Evolutionary conservation across 768 basidiomycete genomes (phyloP), one percentile per base, ranked within the genome.

Genomic region (Coprinopsis marcescibilis): DNA sequence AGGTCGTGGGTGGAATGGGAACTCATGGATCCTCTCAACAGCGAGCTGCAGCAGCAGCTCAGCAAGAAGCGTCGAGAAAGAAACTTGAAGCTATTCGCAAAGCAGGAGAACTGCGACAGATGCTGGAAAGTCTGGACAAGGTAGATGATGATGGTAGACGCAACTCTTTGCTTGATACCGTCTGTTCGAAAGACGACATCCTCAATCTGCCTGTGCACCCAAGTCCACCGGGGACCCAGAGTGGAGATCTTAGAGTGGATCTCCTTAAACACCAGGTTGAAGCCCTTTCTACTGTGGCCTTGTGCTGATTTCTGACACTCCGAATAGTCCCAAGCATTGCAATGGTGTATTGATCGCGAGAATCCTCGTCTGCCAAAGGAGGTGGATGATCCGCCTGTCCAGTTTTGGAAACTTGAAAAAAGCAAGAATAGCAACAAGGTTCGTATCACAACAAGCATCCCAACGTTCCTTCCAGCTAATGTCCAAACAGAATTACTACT

Each of bases 351-450:
- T 23, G 76, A 81, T 13, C 78, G 71, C 21, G 92, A 96, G 62
- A 80, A 89, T 56, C 92, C 93, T 0, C 62, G 64, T 30, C 64
- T 93, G 11, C 93, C 92, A 1, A 75, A 69, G 48, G 75, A 66
- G 25, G 79, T 81, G 41, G 60, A 62, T 0, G 90, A 92, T 48
- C 75, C 72, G 27, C 84, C 89, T 0, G 86, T 91, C 1, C 93
- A 95, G 61, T 92, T 96, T 56, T 96, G 92, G 93, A 82, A 89
- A 57, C 62, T 82, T 23, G 76, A n/a, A n/a, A n/a, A n/a, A n/a
- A n/a, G 66, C 56, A 82, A 76, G 57, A 68, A 62, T 23, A 73
- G 69, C 0, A 57, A 60, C 40, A 80, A 84, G 69, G 87, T 81
- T 48, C 14, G 69, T 53, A n/a, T n/a, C n/a, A n/a, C n/a, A n/a